These are phyloP conservation scores for Theileria luwenshuni DNA, from an alignment of 169 alveolate genomes.

Conservation along the genomic window DNA sequence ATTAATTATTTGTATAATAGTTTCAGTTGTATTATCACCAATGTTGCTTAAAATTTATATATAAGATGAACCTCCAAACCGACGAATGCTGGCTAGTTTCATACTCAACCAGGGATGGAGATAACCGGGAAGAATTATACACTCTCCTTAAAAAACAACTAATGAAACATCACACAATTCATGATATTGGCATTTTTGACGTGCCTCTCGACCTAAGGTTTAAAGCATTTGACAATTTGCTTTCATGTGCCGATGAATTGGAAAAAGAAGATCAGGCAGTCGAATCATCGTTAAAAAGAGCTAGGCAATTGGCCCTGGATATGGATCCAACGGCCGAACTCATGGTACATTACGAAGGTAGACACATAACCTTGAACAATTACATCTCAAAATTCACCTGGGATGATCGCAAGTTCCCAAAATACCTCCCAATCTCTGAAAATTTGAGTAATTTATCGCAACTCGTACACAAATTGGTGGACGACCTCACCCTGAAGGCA, in stretches of 20 bases:
- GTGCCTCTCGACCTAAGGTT: conserved; percentile 81
- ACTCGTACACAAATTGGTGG: conserved; percentile 76
- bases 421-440: conserved; percentile 80
- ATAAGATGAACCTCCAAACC: background rate
- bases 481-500: conserved; percentile 80
- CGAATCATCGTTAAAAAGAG: conserved; percentile 77
- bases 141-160: conserved; percentile 68
- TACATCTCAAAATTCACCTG: conserved; percentile 82
- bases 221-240: conserved; percentile 79
- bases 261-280: conserved; percentile 80
- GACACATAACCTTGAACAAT: conserved; percentile 75
- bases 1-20: too few relatives aligned
- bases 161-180: conserved; percentile 67
- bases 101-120: conserved; percentile 67
- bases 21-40: too few relatives aligned
- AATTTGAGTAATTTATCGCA: conserved; percentile 79
- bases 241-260: conserved; percentile 80
- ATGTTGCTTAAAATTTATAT: too few relatives aligned
- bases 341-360: conserved; percentile 77
- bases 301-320: conserved; percentile 72
- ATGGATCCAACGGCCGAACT: conserved; percentile 73
- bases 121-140: conserved; percentile 73
- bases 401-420: conserved; percentile 89
- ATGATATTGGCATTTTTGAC: conserved; percentile 74
- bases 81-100: conserved; percentile 70